Base-by-base conservation (phyloP, 2,329 filamentous ascomycete species). In the Xylaria sp. region DNA sequence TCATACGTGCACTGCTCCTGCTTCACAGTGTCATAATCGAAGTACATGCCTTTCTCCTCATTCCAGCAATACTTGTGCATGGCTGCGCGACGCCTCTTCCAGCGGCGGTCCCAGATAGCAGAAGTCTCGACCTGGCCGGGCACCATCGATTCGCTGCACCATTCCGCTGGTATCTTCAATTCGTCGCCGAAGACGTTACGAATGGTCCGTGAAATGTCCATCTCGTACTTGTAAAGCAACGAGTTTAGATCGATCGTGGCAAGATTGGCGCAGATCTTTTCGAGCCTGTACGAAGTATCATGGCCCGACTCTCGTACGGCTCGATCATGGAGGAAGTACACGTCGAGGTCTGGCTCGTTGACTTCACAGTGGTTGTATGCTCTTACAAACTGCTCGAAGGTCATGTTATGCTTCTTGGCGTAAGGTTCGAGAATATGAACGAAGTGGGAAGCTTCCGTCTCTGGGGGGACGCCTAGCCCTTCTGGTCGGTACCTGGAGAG, bases 41-140 rank as follows among this genome's bases (percentile, higher is more conserved):
- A 97, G 79, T 91, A 99, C 90, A 97, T 96, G 54, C 93, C 93
- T 70, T 90, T 86, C 63, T 90, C 80, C 63, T 93, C 89, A 69
- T 95, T 89, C 94, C 94, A 99, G 71, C 96, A 85, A 68, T 94
- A 91, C 75, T 92, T 94, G 74, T 97, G 90, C 65, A 97, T 94
- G 7, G 86, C 86, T 63, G 87, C 79, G 78, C 94, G 93, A 66
- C 94, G 87, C 66, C 87, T 85, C 75, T 89, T 90, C 43, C 92
- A 91, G 38, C 92, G 88, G 39, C 92, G 89, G 70, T 97, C 92
- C 94, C 94, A 99, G 44, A 84, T 79, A 0, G 92, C 87, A 1
- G 93, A 97, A 1, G 89, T 88, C 70, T 97, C 90, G 40, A 90
- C 75, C 52, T 91, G 84, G 40, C 87, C 85, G 5, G 89, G 79